Evolutionary conservation across 306 rosid genomes (phyloP).

Genomic region (Sicyos baderoa): DNA sequence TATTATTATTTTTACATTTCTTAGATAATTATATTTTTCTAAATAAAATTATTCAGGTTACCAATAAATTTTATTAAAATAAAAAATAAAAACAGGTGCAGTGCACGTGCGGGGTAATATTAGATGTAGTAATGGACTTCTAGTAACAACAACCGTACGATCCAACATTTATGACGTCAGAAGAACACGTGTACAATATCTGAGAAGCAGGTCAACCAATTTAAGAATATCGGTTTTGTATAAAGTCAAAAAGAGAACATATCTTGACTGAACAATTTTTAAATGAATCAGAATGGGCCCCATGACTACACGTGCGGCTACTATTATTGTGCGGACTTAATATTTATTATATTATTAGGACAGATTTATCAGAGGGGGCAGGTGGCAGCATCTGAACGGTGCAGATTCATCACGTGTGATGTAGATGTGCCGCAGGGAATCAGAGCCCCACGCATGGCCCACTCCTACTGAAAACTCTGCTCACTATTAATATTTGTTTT

Average conservation of each 20-base stretch:
- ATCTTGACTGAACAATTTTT: not conserved
- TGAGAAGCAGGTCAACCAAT: not conserved
- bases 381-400: slow-evolving; percentile 2
- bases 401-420: not conserved
- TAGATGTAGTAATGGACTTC: too few species aligned
- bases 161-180: too few species aligned
- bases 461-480: not conserved
- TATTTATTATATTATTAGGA: not conserved
- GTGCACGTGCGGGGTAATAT: too few species aligned
- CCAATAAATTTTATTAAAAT: too few species aligned
- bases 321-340: not conserved
- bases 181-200: not conserved
- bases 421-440: not conserved
- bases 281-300: not conserved
- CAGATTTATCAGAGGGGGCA: not conserved
- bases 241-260: not conserved
- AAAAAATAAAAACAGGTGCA: too few species aligned
- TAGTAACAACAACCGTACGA: too few species aligned
- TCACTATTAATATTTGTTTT: not conserved
- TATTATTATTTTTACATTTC: too few species aligned
- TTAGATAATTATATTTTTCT: too few species aligned
- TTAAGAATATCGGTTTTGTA: not conserved
- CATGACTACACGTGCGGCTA: not conserved
- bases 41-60: too few species aligned
- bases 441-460: not conserved